A percentile compares a stretch with the other conserved stretches of the same genome.
Conservation (phyloP, 1,284 basidiomycete species). For the Boletus semigastroideus region DNA sequence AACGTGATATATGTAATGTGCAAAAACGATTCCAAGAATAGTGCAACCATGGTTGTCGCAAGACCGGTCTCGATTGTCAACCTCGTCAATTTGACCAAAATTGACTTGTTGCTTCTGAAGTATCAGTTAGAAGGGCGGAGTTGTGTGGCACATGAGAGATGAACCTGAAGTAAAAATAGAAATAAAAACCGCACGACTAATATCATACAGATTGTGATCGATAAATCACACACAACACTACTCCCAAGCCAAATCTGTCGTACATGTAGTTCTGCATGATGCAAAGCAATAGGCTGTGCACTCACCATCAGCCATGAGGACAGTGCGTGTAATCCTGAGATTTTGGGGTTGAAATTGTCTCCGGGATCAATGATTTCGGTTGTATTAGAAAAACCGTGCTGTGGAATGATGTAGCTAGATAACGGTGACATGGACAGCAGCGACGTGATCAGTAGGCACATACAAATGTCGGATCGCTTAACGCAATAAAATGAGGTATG, state of each 20-base stretch:
- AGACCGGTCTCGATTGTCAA: conserved; percentile 29
- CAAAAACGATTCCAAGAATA: conserved; percentile 13
- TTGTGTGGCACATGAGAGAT: conserved; percentile 3
- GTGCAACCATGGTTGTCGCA: conserved; percentile 16
- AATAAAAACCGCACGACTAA: conserved; percentile 14
- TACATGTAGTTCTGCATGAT: not conserved
- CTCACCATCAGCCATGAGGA: conserved; percentile 12
- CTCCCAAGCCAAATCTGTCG: conserved; percentile 27
- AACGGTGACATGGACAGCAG: no score
- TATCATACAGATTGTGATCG: conserved; percentile 24
- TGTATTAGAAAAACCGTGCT: conserved; percentile 2
- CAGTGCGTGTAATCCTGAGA: no score
- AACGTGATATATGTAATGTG: conserved; percentile 6
- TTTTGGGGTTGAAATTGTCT: no score
- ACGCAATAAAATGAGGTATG: no score
- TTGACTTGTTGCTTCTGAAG: conserved; percentile 2
- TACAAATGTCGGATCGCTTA: not conserved
- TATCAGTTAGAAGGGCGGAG: conserved; percentile 12
- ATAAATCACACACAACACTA: conserved; percentile 18
- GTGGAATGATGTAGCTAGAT: not conserved
- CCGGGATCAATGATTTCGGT: not conserved
- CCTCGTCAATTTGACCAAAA: conserved; percentile 18
- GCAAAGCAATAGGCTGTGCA: not conserved
- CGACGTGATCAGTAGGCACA: not conserved
- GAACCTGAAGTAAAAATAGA: no score